These are phyloP conservation scores for Scheffersomyces titani DNA, from an alignment of 1,139 yeast species.

Conservation along the genomic window DNA sequence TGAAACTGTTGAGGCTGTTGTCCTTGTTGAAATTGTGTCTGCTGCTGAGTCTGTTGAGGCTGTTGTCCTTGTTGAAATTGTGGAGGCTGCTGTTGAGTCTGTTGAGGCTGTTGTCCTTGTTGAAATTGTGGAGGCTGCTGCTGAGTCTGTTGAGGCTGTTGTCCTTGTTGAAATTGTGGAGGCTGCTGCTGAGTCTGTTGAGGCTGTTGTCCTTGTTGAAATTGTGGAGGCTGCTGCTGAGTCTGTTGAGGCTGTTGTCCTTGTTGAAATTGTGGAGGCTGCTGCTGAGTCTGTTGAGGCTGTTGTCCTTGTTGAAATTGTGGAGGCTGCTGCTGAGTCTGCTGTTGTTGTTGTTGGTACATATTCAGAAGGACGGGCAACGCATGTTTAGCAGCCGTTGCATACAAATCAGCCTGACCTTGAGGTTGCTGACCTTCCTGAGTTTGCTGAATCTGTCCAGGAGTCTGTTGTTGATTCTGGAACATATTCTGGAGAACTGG, in stretches of 20 bases:
- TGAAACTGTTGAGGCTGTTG: conserved; percentile 6
- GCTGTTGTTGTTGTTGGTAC: not conserved
- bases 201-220: conserved; percentile 1
- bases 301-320: conserved; percentile 1
- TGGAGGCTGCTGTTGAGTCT: not conserved
- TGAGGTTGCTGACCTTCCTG: not conserved
- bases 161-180: not conserved
- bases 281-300: conserved; percentile 4
- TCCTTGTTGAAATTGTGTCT: not conserved
- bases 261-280: conserved; percentile 7
- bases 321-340: not conserved
- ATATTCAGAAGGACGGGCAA: not conserved
- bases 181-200: conserved; percentile 1
- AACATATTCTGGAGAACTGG: not conserved
- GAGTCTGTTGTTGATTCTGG: not conserved
- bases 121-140: conserved; percentile 5
- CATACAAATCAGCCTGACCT: not conserved
- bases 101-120: conserved; percentile 7
- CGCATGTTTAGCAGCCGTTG: not conserved
- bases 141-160: not conserved
- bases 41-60: not conserved
- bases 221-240: conserved; percentile 1
- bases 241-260: conserved; percentile 7
- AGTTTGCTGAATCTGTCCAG: not conserved
- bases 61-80: conserved; percentile 1